Evolutionary conservation across 2,329 filamentous ascomycete genomes (phyloP).

Genomic region (Thelonectria olida): DNA sequence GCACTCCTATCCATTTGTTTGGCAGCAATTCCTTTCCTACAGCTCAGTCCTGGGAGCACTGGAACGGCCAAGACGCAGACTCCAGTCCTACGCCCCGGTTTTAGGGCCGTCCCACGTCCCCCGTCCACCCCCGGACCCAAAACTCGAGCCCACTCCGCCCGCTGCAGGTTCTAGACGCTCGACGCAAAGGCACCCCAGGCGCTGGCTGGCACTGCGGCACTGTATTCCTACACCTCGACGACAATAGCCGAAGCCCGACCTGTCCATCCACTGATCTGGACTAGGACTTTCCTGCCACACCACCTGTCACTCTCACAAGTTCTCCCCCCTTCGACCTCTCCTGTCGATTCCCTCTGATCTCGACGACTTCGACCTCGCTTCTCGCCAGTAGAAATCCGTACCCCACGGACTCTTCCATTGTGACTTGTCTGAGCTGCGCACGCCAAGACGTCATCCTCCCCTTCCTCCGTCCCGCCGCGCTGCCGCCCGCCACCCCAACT

Average conservation of each 20-base stretch:
- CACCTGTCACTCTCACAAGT: not conserved
- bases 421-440: not conserved
- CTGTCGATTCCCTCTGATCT: not conserved
- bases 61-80: no score
- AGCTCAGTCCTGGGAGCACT: constrained; percentile 1
- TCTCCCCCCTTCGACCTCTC: not conserved
- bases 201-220: not conserved
- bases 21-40: no score
- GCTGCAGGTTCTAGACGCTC: not conserved
- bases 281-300: constrained; percentile 12
- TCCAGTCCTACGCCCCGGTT: constrained; percentile 14
- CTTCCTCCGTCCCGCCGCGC: not conserved
- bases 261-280: constrained; percentile 2
- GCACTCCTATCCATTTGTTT: no score
- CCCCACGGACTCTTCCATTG: no score
- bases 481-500: not conserved
- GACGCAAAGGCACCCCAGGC: not conserved
- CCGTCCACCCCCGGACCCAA: constrained; percentile 13
- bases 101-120: constrained; percentile 16
- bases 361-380: no score
- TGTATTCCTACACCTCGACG: constrained; percentile 6
- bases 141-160: not conserved
- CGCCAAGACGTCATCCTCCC: not conserved
- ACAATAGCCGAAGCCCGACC: constrained; percentile 15
- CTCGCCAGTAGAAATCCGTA: no score